Evolutionary conservation across 495 filamentous ascomycete species (phyloP).

Genomic region (Podospora appendiculata): DNA sequence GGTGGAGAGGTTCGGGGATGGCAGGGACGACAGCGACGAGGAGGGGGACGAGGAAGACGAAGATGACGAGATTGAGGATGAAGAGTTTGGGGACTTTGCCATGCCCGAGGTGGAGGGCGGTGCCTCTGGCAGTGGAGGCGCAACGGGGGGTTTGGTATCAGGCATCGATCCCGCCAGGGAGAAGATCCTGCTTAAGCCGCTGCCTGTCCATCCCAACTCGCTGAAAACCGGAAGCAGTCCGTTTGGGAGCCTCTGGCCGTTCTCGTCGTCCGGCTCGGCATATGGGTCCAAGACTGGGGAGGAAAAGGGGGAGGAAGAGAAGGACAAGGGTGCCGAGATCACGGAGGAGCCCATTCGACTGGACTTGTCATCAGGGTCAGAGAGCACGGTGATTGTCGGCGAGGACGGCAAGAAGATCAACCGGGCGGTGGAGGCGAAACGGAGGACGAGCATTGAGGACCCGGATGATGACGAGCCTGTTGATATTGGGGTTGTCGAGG

Average conservation of each 20-base stretch:
- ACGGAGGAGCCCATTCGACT: slow-evolving; percentile 24
- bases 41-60: slow-evolving; percentile 25
- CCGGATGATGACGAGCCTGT: slow-evolving; percentile 51
- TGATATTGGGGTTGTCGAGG: slow-evolving; percentile 28
- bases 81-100: slow-evolving; percentile 46
- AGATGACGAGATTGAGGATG: slow-evolving; percentile 39
- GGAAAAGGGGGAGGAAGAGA: slow-evolving; percentile 17
- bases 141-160: slow-evolving; percentile 8
- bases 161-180: slow-evolving; percentile 28
- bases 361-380: not conserved
- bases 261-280: slow-evolving; percentile 13
- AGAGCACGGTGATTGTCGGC: slow-evolving; percentile 17
- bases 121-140: slow-evolving; percentile 7
- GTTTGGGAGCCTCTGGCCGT: slow-evolving; percentile 42
- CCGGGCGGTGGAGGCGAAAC: slow-evolving; percentile 42
- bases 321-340: slow-evolving; percentile 12
- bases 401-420: slow-evolving; percentile 38
- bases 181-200: slow-evolving; percentile 35
- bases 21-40: slow-evolving; percentile 35
- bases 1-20: slow-evolving; percentile 36
- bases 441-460: slow-evolving; percentile 49
- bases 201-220: slow-evolving; percentile 35
- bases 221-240: slow-evolving; percentile 26
- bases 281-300: slow-evolving; percentile 26
- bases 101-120: slow-evolving; percentile 37